These are phyloP conservation scores for Akanthomyces lecanii DNA, from an alignment of 2,329 filamentous ascomycete genomes.

Conservation along the genomic window DNA sequence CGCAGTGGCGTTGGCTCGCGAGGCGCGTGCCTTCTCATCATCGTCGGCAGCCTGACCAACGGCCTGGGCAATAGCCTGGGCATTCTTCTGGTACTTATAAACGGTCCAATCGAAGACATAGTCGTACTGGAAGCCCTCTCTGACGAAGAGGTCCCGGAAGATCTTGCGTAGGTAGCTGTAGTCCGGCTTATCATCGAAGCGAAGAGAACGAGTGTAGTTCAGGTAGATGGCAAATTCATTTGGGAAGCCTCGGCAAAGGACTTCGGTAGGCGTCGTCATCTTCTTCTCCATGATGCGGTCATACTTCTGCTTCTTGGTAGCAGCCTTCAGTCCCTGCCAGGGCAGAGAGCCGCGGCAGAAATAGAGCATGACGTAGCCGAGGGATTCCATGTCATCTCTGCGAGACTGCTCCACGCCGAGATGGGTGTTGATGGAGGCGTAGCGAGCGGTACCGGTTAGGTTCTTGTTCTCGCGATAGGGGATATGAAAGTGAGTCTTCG, in stretches of 20 bases:
- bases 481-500: constrained; percentile 99
- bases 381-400: constrained; percentile 98
- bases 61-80: constrained; percentile 85
- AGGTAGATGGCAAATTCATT: constrained; percentile 99
- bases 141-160: constrained; percentile 98
- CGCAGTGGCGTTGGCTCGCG: constrained; percentile 61
- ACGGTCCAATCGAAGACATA: constrained; percentile 99
- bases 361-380: constrained; percentile 99
- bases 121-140: constrained; percentile 99
- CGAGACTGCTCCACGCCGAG: constrained; percentile 98
- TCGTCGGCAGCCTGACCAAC: constrained; percentile 64
- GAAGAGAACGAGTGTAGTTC: constrained; percentile 97
- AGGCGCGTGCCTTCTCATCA: constrained; percentile 69
- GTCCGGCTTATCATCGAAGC: constrained; percentile 99
- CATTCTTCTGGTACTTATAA: constrained; percentile 99
- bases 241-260: constrained; percentile 97
- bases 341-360: constrained; percentile 98
- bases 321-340: constrained; percentile 98
- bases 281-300: constrained; percentile 99
- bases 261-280: constrained; percentile 99
- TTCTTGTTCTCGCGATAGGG: constrained; percentile 99
- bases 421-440: constrained; percentile 98
- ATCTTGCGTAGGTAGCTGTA: constrained; percentile 99
- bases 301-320: constrained; percentile 99
- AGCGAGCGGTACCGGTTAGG: constrained; percentile 95